Evolutionary conservation across 2,329 filamentous ascomycete species (phyloP).

Genomic region (Chaetomiaceae sp.): DNA sequence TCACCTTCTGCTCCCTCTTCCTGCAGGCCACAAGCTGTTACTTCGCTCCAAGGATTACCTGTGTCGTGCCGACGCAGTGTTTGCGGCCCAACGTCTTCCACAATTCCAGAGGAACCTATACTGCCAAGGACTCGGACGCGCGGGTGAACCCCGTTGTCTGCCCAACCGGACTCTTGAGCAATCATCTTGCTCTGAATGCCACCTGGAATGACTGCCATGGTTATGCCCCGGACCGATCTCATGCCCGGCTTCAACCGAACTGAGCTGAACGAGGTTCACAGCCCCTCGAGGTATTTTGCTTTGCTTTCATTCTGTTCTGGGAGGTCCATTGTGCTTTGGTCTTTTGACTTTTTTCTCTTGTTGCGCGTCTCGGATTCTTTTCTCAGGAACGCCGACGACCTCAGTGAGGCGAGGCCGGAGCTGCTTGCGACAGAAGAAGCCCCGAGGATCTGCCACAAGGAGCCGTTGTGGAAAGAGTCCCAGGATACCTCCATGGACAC

Average conservation of each 20-base stretch:
- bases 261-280: constrained; percentile 55
- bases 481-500: background rate
- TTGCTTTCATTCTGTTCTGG: constrained; percentile 46
- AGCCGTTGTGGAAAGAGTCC: background rate
- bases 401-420: constrained; percentile 21
- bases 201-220: constrained; percentile 25
- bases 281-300: constrained; percentile 54
- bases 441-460: constrained; percentile 7
- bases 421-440: background rate
- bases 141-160: constrained; percentile 18
- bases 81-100: constrained; percentile 17
- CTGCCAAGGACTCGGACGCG: constrained; percentile 18
- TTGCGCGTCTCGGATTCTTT: constrained; percentile 30
- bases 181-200: constrained; percentile 18
- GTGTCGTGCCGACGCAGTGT: constrained; percentile 19
- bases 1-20: constrained; percentile 8
- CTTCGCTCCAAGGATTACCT: constrained; percentile 16
- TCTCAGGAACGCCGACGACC: constrained; percentile 16
- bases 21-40: constrained; percentile 9
- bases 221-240: constrained; percentile 27
- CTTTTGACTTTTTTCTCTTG: constrained; percentile 17
- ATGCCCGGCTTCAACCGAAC: constrained; percentile 51
- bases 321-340: constrained; percentile 35
- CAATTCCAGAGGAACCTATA: constrained; percentile 17
- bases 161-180: constrained; percentile 13